These are phyloP conservation scores for Dactylonectria estremocensis DNA, from an alignment of 2,329 filamentous ascomycete genomes.

Conservation along the genomic window DNA sequence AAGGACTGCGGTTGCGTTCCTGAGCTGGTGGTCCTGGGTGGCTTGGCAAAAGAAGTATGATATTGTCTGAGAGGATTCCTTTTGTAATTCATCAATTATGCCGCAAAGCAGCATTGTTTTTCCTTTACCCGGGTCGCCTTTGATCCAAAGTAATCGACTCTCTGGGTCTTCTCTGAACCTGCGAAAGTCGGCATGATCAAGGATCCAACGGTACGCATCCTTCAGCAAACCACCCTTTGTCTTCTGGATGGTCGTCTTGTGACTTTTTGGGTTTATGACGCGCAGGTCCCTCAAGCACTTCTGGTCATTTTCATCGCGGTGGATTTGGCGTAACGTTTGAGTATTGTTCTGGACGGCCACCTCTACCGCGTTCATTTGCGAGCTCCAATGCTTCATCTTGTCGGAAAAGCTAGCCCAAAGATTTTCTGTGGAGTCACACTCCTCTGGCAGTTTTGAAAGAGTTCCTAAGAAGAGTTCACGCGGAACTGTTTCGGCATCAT, in stretches of 20 bases:
- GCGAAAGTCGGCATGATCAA: constrained; percentile 46
- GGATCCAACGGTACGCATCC: constrained; percentile 53
- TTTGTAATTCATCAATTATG: constrained; percentile 46
- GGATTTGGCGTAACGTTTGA: not conserved
- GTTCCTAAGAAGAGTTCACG: not conserved
- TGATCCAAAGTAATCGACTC: constrained; percentile 52
- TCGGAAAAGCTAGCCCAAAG: not conserved
- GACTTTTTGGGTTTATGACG: not conserved
- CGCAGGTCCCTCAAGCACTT: constrained; percentile 1
- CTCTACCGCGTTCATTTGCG: not conserved
- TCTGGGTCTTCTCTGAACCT: constrained; percentile 42
- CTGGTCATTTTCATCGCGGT: not conserved
- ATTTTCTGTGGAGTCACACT: not conserved
- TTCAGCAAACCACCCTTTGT: constrained; percentile 41
- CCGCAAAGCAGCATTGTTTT: constrained; percentile 57
- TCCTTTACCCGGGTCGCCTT: constrained; percentile 55
- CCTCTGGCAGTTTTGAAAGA: not conserved
- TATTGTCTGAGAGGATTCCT: constrained; percentile 2
- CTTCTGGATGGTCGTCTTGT: constrained; percentile 34
- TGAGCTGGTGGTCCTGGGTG: constrained; percentile 53
- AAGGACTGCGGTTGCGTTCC: constrained; percentile 58
- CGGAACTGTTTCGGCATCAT: not conserved
- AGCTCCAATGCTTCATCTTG: not conserved
- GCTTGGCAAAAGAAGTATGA: constrained; percentile 62
- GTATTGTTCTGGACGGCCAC: constrained; percentile 11